Evolutionary conservation across 2,329 filamentous ascomycete species (phyloP), one percentile per base, ranked within the genome.

Genomic region (Berkeleyomyces rouxiae): DNA sequence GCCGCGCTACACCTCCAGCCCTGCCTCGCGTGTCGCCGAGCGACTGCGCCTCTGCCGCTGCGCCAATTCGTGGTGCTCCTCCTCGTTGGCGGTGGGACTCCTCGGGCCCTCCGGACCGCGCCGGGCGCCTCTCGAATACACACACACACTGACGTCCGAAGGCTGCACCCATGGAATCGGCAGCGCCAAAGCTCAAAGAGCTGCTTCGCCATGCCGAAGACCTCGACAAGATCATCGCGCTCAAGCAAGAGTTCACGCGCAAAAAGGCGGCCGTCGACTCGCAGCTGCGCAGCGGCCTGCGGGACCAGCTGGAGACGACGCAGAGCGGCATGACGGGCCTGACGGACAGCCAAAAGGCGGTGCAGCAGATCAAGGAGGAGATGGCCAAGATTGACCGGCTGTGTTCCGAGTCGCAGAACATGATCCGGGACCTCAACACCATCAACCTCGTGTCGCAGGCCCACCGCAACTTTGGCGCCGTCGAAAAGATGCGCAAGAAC

Each of bases 341-440:
- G 67, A 84, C 83, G 53, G 90, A 96, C 71, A 91, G 91, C 63
- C 91, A 97, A 74, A 88, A 91, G 73, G 89, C 89, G 65, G 88
- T 99, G 43, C 87, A 89, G 71, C 83, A 87, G 69, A 96, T 96
- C 75, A 96, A 95, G 74, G 92, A 97, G 68, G 93, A 99, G 77
- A 93, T 99, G 83, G 90, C 95, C 79, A 95, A 92, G 75, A 97
- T 99, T 70, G 93, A 99, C 77, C 90, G 89, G 75, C 82, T 99
- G 67, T 99, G 93, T 76, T 90, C 91, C 66, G 95, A 99, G 75
- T 91, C 91, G 62, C 92, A 97, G 77, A 90, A 89, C 72, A 96
- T 96, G 84, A 96, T 99, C 70, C 85, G 88, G 70, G 93, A 99
- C 77, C 97, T 99, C 74, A 86, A 87, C 43, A 89, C 90, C 71